Evolutionary conservation across 2,329 filamentous ascomycete genomes (phyloP), one percentile per base, ranked within the genome.

Genomic region (Magnaporthales sp.): DNA sequence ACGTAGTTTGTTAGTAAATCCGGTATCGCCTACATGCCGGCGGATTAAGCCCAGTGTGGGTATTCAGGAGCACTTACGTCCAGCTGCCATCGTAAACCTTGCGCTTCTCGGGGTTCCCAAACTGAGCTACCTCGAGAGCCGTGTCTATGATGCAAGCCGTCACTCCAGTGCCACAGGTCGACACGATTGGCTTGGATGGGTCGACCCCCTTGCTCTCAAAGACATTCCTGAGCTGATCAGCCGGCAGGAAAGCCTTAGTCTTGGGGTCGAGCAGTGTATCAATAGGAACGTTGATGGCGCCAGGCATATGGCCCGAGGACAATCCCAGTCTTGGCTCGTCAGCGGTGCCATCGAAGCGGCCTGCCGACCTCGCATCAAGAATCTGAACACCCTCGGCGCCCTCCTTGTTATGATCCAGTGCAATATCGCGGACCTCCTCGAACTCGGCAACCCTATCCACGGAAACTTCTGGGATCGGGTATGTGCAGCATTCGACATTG

Each of bases 41-140:
- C n/a, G 38, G 19, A n/a, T n/a, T 6, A 51, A 66, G 71, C 68
- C 22, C 27, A 60, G 46, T 9, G 10, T 56, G 19, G 31, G 26
- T 11, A 26, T 22, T 13, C n/a, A 58, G 51, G 46, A 7, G 63
- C 24, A 89, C 91, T 88, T 82, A 96, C 85, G 95, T 98, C 95
- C 95, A 99, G 77, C 93, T 97, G 63, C 95, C 95, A 76, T 99
- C 95, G 74, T 99, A 99, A 26, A 99, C 83, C 74, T 85, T 89
- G 71, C 91, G 86, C 66, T 86, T 85, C 68, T 88, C 84, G 0
- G 85, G 78, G 4, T 86, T 81, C 1, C 90, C 91, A 74, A 88
- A 93, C 1, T 88, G 89, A 26, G 93, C 92, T 76, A 92, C 88
- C 31, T 86, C 87, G 66, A 99, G 79, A 1, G 93, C 95, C 51